Conservation (phyloP, 2,329 filamentous ascomycete genomes). For the Colletotrichum orbiculare region DNA sequence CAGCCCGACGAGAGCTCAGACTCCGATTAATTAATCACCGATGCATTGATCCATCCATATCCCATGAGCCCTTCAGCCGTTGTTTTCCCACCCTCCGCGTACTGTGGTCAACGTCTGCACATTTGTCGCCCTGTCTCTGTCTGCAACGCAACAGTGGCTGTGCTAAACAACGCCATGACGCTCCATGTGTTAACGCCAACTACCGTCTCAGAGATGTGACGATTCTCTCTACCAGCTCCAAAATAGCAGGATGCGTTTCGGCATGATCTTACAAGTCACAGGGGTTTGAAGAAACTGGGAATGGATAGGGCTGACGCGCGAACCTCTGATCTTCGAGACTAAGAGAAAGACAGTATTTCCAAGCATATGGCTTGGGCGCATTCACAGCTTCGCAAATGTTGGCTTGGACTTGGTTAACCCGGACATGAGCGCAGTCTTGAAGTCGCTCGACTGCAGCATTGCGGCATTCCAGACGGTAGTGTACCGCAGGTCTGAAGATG, state of each 20-base stretch:
- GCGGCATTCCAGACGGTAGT: slow-evolving; percentile 89
- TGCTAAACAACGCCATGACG: slow-evolving; percentile 6
- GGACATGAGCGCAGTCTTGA: slow-evolving; percentile 78
- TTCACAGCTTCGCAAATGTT: slow-evolving; percentile 84
- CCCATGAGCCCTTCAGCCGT: background rate
- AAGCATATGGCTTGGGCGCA: background rate
- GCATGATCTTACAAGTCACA: background rate
- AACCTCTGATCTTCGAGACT: background rate
- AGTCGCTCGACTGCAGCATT: slow-evolving; percentile 83
- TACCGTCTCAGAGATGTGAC: background rate
- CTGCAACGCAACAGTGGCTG: slow-evolving; percentile 12
- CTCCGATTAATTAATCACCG: slow-evolving; percentile 52
- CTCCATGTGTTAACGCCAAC: background rate
- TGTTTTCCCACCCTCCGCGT: slow-evolving; percentile 1
- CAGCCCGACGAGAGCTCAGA: slow-evolving; percentile 63
- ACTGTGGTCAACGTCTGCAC: slow-evolving; percentile 1
- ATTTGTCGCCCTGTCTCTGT: background rate
- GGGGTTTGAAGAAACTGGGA: no score
- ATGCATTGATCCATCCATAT: background rate
- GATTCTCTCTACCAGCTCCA: slow-evolving; percentile 2
- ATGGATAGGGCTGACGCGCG: background rate
- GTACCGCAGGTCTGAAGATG: slow-evolving; percentile 75
- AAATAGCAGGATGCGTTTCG: background rate
- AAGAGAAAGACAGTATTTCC: no score
- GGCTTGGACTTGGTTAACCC: slow-evolving; percentile 83